These are phyloP conservation scores for Sechiopsis laciniata DNA, from an alignment of 306 rosid species.

Conservation along the genomic window DNA sequence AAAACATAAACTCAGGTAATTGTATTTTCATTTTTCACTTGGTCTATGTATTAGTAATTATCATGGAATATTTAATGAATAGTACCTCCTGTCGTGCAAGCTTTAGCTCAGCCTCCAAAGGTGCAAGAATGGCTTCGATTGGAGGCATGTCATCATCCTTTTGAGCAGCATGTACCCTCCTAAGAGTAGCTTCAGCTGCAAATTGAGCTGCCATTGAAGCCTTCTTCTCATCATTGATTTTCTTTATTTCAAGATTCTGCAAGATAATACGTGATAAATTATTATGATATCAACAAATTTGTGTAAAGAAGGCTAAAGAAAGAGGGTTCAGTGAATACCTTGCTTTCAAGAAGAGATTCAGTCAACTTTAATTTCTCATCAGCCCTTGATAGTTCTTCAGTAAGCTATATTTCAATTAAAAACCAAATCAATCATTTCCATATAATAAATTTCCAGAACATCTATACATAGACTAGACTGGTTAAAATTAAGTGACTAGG, in stretches of 20 bases:
- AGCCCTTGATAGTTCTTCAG: conserved; percentile 80
- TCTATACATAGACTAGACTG: neutral
- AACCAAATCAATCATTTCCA: conserved; percentile 27
- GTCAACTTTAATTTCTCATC: conserved; percentile 88
- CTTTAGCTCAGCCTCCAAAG: conserved; percentile 97
- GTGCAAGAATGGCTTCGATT: conserved; percentile 96
- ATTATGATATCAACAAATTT: conserved; percentile 10
- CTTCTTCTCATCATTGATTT: conserved; percentile 96
- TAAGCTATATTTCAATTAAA: conserved; percentile 46
- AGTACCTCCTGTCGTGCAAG: conserved; percentile 93
- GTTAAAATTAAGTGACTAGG: neutral
- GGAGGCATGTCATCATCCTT: conserved; percentile 99
- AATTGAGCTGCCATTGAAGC: conserved; percentile 99
- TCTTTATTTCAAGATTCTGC: conserved; percentile 99
- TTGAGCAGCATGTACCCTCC: conserved; percentile 98
- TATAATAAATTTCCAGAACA: neutral
- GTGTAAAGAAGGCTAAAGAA: conserved; percentile 12
- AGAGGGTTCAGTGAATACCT: conserved; percentile 43
- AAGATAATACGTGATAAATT: conserved; percentile 23
- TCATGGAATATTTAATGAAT: conserved; percentile 20
- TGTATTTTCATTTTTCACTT: neutral
- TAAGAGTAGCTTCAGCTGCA: conserved; percentile 97
- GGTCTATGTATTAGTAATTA: conserved; percentile 8
- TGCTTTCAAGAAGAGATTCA: conserved; percentile 93
- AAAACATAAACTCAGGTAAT: neutral